Evolutionary conservation across 768 basidiomycete species (phyloP), one percentile per base, ranked within the genome.

Genomic region (Lentinus brumalis): DNA sequence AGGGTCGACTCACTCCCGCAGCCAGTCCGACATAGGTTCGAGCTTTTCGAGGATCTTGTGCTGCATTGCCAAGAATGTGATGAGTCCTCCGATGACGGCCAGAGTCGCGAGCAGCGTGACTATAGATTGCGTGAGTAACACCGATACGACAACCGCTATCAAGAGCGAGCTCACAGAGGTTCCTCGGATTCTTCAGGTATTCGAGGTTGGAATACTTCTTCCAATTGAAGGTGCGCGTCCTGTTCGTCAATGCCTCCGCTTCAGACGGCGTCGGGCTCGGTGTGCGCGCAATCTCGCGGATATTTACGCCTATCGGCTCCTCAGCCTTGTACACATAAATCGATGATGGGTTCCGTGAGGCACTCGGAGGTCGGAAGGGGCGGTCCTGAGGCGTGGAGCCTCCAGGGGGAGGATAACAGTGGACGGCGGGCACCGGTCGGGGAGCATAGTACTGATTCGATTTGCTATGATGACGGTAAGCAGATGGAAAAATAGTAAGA

Each of bases 21-120:
- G 73, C 83, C 83, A 85, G 26, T 79, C 75, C 0, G 89, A 86
- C 3, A 79, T 77, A 0, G 89, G 89, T 15, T 78, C 83, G 53
- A 93, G 76, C 81, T 80, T 83, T 8, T 80, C 56, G 4, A 92
- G 86, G 62, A 94, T 92, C 78, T 76, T 69, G 26, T 74, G 71
- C 67, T 82, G 79, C 64, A 76, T 77, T 18, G 77, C 62, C 7
- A 75, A 73, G 69, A 79, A 70, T 45, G 80, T 70, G 29, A 70
- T 70, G n/a, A 74, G 68, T 21, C 77, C 35, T 45, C 73, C 69
- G 16, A 75, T 56, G 16, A 77, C 67, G 53, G 67, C 18, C 41
- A 30, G 2, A n/a, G 15, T 38, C 12, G 38, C 39, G 26, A 57
- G 26, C 11, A 31, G 15, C 7, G 35, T 35, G 11, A 35, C 35